phyloP scores from a whole-genome alignment of 2,329 filamentous ascomycete genomes.

The Coniochaeta ligniaria region DNA sequence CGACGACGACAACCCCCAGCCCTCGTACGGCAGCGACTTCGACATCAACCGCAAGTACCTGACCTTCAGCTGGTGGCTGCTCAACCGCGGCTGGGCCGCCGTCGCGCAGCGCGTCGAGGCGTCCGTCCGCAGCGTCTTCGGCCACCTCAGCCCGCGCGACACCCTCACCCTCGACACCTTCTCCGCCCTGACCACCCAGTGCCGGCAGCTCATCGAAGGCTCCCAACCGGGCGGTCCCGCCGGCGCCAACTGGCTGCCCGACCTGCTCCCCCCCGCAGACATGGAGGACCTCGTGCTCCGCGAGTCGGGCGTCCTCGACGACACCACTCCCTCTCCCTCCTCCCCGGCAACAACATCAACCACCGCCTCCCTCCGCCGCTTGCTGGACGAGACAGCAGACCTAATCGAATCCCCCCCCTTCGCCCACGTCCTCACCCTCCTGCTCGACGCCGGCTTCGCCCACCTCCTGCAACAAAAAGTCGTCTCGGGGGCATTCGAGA shows the following conservation, averaged over 20 bases:
- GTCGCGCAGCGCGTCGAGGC: slow-evolving; percentile 73
- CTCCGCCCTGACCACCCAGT: slow-evolving; percentile 72
- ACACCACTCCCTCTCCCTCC: slow-evolving; percentile 19
- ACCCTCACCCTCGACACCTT: slow-evolving; percentile 76
- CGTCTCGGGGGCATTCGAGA: slow-evolving; percentile 68
- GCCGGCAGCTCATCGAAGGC: slow-evolving; percentile 80
- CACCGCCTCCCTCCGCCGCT: slow-evolving; percentile 59
- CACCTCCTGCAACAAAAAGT: slow-evolving; percentile 78
- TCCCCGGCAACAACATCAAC: slow-evolving; percentile 23
- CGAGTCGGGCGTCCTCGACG: slow-evolving; percentile 71
- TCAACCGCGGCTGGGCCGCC: slow-evolving; percentile 83
- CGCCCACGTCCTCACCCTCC: slow-evolving; percentile 72
- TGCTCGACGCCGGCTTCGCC: slow-evolving; percentile 84
- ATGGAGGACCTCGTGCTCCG: slow-evolving; percentile 78
- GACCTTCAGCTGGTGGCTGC: slow-evolving; percentile 95
- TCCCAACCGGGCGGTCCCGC: slow-evolving; percentile 26
- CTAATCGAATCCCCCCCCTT: slow-evolving; percentile 92
- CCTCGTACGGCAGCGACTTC: slow-evolving; percentile 87
- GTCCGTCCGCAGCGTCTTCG: slow-evolving; percentile 87
- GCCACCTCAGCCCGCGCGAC: slow-evolving; percentile 80
- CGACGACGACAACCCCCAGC: slow-evolving; percentile 79
- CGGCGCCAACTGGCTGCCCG: slow-evolving; percentile 69
- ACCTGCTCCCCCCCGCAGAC: slow-evolving; percentile 70
- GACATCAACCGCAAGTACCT: slow-evolving; percentile 93
- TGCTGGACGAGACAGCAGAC: slow-evolving; percentile 93